Evolutionary conservation across 345 rosid genomes (phyloP).

Genomic region (Carallia pectinifolia): DNA sequence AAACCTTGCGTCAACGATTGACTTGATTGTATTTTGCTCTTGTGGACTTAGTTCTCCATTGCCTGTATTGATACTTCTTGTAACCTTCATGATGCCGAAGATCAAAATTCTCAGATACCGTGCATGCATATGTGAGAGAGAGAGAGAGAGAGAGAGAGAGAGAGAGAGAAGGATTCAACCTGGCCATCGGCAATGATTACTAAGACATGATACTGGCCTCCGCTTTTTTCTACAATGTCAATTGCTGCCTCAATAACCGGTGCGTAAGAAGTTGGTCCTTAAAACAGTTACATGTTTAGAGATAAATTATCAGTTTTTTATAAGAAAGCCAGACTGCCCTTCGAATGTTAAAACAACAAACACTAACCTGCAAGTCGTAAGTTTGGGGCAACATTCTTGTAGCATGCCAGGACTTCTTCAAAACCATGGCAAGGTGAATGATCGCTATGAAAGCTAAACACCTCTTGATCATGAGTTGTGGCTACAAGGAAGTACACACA

Average conservation of each 20-base stretch:
- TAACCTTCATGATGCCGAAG: constrained; percentile 42
- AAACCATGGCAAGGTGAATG: constrained; percentile 77
- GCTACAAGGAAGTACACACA: constrained; percentile 31
- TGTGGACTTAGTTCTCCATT: constrained; percentile 52
- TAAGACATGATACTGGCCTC: constrained; percentile 76
- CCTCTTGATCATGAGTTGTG: constrained; percentile 68
- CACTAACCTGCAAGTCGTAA: constrained; percentile 60
- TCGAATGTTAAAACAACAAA: not conserved
- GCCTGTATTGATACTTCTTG: constrained; percentile 46
- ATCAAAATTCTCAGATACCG: not conserved
- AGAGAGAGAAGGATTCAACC: constrained; percentile 36
- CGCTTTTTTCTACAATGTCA: constrained; percentile 60
- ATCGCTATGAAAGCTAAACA: constrained; percentile 71
- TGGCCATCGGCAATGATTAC: constrained; percentile 81
- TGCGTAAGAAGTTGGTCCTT: constrained; percentile 82
- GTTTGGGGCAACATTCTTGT: constrained; percentile 54
- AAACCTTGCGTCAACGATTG: constrained; percentile 66
- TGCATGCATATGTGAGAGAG: not conserved
- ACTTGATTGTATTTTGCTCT: constrained; percentile 53
- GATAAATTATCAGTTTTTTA: not conserved
- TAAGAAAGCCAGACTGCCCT: not conserved
- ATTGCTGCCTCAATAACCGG: constrained; percentile 65
- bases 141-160: not conserved
- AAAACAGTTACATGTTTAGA: constrained; percentile 7
- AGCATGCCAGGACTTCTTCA: constrained; percentile 79